Base-by-base conservation (phyloP, 495 filamentous ascomycete genomes). In the Lindgomyces ingoldianus region DNA sequence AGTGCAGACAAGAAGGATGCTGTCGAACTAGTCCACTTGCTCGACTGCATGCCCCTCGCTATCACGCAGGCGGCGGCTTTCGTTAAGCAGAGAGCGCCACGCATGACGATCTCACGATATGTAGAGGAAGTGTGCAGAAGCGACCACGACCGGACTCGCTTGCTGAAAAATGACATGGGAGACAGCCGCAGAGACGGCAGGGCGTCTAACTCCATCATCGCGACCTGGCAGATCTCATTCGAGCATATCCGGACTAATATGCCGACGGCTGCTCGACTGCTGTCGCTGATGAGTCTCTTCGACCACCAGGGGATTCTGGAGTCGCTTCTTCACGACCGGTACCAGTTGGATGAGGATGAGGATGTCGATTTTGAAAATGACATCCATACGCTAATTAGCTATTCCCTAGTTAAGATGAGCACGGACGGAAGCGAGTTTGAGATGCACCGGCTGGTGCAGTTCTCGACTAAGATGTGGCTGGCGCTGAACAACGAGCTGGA, bases 371-470 rank as follows among this genome's bases (percentile, higher is more conserved):
- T 51, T 27, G 54, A 57, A 9, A 48, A 70, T 1, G 70, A 70
- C 44, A 27, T 68, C n/a, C 9, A 26, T 14, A 68, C 51, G 1
- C 30, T 72, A 25, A 60, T 6, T 8, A 57, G 44, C 27, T 70
- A 45, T 44, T 72, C 70, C 16, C 48, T 72, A 12, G 49, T 72
- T 18, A 65, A 59, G 8, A 59, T 68, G 18, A 66, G 24, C 36
- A 12, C 49, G 19, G 66, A 70, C 24, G 58, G 45, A 12, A 26
- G 44, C 29, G 70, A 49, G 1, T 81, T 81, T 60, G 73, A 77
- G 60, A 85, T 83, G 75, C 79, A 84, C 70, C 50, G 65, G 33
- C 73, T 85, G 0, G 80, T 84, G 21, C 78, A 84, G 67, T 62
- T 81, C 25, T 73, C 76, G 4, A 80, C 70, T 16, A 70, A 70